phyloP scores from a whole-genome alignment of 2,329 filamentous ascomycete genomes.

The Sporothrix globosa region DNA sequence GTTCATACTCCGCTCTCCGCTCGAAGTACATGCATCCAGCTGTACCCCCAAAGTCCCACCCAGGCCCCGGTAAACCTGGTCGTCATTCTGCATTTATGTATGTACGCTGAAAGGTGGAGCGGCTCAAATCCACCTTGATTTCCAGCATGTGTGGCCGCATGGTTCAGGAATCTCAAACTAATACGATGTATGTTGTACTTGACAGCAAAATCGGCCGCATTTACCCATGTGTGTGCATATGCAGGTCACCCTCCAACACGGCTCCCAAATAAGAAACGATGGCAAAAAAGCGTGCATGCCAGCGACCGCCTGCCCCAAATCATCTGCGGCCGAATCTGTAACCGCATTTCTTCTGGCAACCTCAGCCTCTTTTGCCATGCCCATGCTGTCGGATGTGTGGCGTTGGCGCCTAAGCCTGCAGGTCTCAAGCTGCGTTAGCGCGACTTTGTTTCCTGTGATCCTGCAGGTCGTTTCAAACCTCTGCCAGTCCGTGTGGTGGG shows the following conservation, averaged over 20 bases:
- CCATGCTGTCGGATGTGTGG: constrained; percentile 28
- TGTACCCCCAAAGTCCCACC: constrained; percentile 25
- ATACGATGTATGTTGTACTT: neutral
- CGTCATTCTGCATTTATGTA: constrained; percentile 28
- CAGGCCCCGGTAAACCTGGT: constrained; percentile 16
- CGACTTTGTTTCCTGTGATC: constrained; percentile 5
- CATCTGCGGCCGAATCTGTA: constrained; percentile 36
- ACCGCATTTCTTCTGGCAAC: constrained; percentile 28
- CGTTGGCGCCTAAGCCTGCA: constrained; percentile 28
- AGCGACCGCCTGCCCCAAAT: constrained; percentile 28
- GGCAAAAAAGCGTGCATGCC: neutral
- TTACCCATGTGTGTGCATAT: neutral
- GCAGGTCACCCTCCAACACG: constrained; percentile 20
- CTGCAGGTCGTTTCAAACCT: neutral
- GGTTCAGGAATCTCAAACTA: neutral
- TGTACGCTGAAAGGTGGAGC: neutral
- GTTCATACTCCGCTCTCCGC: constrained; percentile 12
- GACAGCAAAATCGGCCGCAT: constrained; percentile 13
- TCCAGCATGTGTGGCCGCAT: neutral
- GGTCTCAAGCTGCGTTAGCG: constrained; percentile 26
- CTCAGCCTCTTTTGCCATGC: neutral
- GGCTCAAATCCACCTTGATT: neutral
- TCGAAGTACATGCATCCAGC: constrained; percentile 18
- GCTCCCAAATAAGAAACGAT: constrained; percentile 2
- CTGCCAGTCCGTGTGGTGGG: constrained; percentile 5